Base-by-base conservation (phyloP, 495 filamentous ascomycete species). In the Lepraria neglecta region DNA sequence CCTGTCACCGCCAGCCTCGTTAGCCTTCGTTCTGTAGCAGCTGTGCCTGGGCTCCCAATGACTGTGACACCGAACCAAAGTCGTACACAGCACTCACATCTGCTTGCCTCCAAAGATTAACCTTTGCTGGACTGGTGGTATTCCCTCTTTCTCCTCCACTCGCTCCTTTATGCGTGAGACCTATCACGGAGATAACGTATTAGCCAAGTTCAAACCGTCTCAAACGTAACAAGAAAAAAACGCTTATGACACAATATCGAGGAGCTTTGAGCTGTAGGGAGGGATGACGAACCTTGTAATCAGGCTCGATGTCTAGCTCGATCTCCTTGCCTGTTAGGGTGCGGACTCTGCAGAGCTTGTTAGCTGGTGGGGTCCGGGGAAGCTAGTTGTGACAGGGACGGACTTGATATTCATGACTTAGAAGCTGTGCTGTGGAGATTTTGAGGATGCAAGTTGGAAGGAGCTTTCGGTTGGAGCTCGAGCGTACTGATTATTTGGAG, bases 301-400 rank as follows among this genome's bases (percentile, higher is more conserved):
- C 87, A 10, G 84, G 77, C 77, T 98, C 94, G 70, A 98, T 95
- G 72, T 97, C 91, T 59, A 98, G 84, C 77, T 96, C 92, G 75
- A 98, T 97, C 76, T 97, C 90, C 79, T 97, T 97, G 68, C 94
- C 95, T 56, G 94, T 97, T 60, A 98, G 85, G 67, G 94, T 98
- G 70, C 94, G 88, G 73, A 98, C 94, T 80, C 94, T 98, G 64
- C 31, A 31, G 21, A 6, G n/a, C 15, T 58, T 27, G 42, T 52
- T 31, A 43, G 47, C 17, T 1, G 2, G 3, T 14, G 1, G 1
- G 12, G 11, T 6, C 6, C 7, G 6, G 27, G n/a, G 17, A 19
- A 24, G 24, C 24, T 24, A 24, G 24, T 24, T 24, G 24, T 24
- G 30, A 17, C 28, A 21, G 27, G 12, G 35, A 38, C 30, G 7